Evolutionary conservation across 352 stramenopile species (phyloP).

Genomic region (Phytophthora chlamydospora): DNA sequence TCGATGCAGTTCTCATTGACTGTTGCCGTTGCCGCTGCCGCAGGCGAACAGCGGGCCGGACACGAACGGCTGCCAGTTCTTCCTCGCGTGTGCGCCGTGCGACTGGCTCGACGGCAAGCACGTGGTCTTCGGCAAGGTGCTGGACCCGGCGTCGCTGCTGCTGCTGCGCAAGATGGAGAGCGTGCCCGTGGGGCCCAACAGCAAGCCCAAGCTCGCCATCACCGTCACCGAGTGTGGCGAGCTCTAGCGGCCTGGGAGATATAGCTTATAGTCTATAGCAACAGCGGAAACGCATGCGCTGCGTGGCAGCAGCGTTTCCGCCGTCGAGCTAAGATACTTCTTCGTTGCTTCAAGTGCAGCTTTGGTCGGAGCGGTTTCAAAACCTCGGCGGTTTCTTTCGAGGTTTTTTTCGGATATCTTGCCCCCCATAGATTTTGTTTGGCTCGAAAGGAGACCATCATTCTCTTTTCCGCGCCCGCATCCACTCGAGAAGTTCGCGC

Average conservation of each 20-base stretch:
- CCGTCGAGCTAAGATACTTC: background rate
- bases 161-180: slow-evolving; percentile 93
- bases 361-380: slow-evolving; percentile 4
- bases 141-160: slow-evolving; percentile 87
- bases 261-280: no score
- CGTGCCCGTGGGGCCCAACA: slow-evolving; percentile 81
- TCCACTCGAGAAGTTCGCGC: slow-evolving; percentile 19
- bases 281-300: no score
- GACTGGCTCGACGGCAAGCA: slow-evolving; percentile 97
- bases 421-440: slow-evolving; percentile 43
- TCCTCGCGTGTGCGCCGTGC: slow-evolving; percentile 93
- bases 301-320: background rate
- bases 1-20: background rate
- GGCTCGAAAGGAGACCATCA: slow-evolving; percentile 40
- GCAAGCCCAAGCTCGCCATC: slow-evolving; percentile 89
- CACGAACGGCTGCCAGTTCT: slow-evolving; percentile 96
- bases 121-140: slow-evolving; percentile 96
- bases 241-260: slow-evolving; percentile 47
- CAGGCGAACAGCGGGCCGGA: slow-evolving; percentile 94
- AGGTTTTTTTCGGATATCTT: slow-evolving; percentile 44
- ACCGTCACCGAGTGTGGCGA: slow-evolving; percentile 91
- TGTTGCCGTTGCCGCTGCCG: background rate
- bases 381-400: slow-evolving; percentile 24
- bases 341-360: no score
- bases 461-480: slow-evolving; percentile 24